Evolutionary conservation across 495 filamentous ascomycete genomes (phyloP), one percentile per base, ranked within the genome.

Genomic region (Astrocystis sublimbata): DNA sequence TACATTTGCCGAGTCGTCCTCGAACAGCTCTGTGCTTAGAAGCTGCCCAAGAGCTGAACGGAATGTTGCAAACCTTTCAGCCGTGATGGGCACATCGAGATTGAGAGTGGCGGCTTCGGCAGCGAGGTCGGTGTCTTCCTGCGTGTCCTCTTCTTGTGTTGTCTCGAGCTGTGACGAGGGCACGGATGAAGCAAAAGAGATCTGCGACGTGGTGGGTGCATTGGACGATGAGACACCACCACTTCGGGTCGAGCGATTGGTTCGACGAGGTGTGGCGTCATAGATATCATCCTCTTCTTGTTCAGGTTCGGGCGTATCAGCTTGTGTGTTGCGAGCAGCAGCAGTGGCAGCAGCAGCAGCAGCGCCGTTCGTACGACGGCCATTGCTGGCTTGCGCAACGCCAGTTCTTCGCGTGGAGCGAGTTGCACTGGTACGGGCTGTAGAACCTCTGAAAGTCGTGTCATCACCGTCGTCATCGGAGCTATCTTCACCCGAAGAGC

Each of bases 21-120:
- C 82, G 72, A 98, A 98, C 31, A 98, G 70, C 17, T 81, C 77
- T 4, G 87, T 86, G 68, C 89, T 89, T 65, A 97, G 86, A 36
- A 97, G 75, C 62, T 88, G 85, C 10, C 94, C 96, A 1, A 98
- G 79, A 3, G 88, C 83, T 5, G 84, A 84, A 42, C 91, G 85
- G 88, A 98, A 98, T 28, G 86, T 75, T 0, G 81, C 78, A 31
- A 94, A 71, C 6, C 94, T 85, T 23, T 78, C 81, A 0, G 85
- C 77, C 10, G 83, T 81, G 69, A 96, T 86, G 1, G 79, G 76
- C 19, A 60, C 41, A 17, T 72, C 75, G 19, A 79, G 72, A 31
- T 69, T 72, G 9, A 81, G 69, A 30, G 52, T 71, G 4, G 76
- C 72, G 21, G 78, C 64, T 2, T 68, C 67, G 21, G 68, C 69